Conservation (phyloP, 352 stramenopile genomes). For the Pythium rhizo-oryzae region DNA sequence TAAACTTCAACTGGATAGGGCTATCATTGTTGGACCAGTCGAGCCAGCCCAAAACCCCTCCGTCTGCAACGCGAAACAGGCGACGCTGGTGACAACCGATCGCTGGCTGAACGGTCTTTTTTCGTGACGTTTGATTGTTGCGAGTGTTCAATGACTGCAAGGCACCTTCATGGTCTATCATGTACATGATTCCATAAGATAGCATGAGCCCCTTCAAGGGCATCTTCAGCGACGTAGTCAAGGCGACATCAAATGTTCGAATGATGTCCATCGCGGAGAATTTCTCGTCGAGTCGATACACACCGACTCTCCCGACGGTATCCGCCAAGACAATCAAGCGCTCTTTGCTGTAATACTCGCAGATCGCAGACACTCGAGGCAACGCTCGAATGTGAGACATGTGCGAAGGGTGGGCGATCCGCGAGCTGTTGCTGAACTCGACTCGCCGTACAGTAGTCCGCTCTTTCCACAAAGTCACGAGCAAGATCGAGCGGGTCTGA, state of each 20-base stretch:
- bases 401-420: background rate
- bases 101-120: background rate
- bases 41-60: constrained; percentile 2
- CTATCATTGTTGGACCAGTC: background rate
- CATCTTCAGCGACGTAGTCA: background rate
- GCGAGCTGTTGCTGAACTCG: background rate
- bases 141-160: constrained; percentile 9
- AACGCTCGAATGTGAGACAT: background rate
- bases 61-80: constrained; percentile 4
- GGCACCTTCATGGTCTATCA: background rate
- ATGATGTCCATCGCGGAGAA: constrained; percentile 7
- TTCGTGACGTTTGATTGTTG: constrained; percentile 12
- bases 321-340: background rate
- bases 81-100: background rate
- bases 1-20: background rate
- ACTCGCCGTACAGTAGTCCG: constrained; percentile 1
- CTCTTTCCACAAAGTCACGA: background rate
- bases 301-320: constrained; percentile 1
- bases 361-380: background rate
- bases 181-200: constrained; percentile 4
- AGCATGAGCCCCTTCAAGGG: background rate
- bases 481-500: constrained; percentile 7
- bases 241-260: constrained; percentile 1
- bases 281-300: constrained; percentile 11
- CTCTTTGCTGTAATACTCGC: constrained; percentile 14